These are phyloP conservation scores for Cystofilobasidium macerans DNA, from an alignment of 768 basidiomycete genomes.

Conservation along the genomic window DNA sequence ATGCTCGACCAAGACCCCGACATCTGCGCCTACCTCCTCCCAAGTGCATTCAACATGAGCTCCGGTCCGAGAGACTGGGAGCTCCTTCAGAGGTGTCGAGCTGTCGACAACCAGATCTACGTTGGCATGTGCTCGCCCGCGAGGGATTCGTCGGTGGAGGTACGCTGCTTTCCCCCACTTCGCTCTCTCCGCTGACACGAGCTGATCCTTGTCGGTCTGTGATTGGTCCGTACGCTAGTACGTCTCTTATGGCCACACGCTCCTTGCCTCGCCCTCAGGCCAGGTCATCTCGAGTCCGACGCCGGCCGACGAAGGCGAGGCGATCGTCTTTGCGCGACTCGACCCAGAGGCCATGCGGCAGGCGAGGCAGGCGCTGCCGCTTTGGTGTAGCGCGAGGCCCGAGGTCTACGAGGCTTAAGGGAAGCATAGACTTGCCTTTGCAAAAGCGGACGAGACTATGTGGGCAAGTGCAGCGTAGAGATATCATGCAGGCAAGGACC, in stretches of 20 bases:
- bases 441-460: too few relatives aligned
- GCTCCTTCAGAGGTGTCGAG: conserved; percentile 23
- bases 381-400: conserved; percentile 6
- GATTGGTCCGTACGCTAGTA: conserved; percentile 3
- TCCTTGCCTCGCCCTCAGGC: conserved; percentile 20
- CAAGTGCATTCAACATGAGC: conserved; percentile 26
- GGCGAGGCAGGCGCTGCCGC: conserved; percentile 6
- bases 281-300: conserved; percentile 27
- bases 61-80: conserved; percentile 27
- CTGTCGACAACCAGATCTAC: conserved; percentile 28
- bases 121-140: conserved; percentile 27
- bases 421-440: too few relatives aligned
- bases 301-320: conserved; percentile 22
- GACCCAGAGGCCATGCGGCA: conserved; percentile 11
- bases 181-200: not conserved
- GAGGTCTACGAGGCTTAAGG: conserved; percentile 8
- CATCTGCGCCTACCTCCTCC: conserved; percentile 24
- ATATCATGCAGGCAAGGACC: too few relatives aligned
- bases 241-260: conserved; percentile 27
- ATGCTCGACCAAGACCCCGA: conserved; percentile 9
- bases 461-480: too few relatives aligned
- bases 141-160: conserved; percentile 13
- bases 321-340: conserved; percentile 21
- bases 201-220: not conserved
- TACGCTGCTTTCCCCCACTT: not conserved